Evolutionary conservation across 177 flowering plant species (phyloP).

Genomic region (Vitis hybrid): DNA sequence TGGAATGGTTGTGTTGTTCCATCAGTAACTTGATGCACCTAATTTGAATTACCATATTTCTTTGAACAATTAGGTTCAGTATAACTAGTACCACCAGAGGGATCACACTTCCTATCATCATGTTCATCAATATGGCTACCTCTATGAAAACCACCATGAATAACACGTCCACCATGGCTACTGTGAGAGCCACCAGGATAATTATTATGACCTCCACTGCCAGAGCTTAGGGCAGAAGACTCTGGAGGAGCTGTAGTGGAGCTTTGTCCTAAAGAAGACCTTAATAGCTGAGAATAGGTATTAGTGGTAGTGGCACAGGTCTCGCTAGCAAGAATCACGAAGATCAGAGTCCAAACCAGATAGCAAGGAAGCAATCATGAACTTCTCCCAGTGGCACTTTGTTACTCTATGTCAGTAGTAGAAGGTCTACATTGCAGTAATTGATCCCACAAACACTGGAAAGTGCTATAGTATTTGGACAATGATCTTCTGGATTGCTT

Average conservation of each 20-base stretch:
- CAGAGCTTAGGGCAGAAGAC: not conserved
- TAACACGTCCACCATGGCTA: not conserved
- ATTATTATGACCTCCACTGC: not conserved
- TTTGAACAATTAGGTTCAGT: not conserved
- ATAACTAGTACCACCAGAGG: not conserved
- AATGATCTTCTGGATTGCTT: not conserved
- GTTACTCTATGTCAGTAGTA: too few relatives aligned
- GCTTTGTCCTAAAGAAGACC: not conserved
- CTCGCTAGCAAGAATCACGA: too few relatives aligned
- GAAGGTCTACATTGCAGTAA: too few relatives aligned
- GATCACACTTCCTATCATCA: not conserved
- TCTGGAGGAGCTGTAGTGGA: not conserved
- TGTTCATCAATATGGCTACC: not conserved
- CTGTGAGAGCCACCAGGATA: not conserved
- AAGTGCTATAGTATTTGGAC: not conserved
- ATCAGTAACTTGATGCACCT: not conserved
- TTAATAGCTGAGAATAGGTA: not conserved
- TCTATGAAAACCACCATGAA: not conserved
- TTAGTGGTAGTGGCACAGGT: too few relatives aligned
- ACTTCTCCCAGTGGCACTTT: not conserved
- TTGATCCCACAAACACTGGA: not conserved
- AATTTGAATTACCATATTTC: too few relatives aligned
- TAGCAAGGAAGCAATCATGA: not conserved
- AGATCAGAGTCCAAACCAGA: not conserved
- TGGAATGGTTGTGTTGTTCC: not conserved